phyloP scores from a whole-genome alignment of 192 early-diverging fungal genomes.

The Haplosporangium gracile region DNA sequence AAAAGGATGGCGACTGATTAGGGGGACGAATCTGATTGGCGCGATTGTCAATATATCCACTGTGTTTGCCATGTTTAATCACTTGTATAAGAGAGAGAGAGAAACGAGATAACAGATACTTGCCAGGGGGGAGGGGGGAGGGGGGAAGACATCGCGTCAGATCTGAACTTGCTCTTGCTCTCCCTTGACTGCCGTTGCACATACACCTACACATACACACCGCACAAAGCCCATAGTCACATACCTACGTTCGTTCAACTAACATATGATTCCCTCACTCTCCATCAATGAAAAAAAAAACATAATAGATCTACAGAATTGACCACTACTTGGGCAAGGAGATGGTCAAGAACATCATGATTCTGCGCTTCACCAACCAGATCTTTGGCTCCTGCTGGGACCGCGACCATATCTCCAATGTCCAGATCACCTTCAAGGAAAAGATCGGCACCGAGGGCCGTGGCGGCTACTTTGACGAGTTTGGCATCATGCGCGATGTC shows the following conservation, averaged over 20 bases:
- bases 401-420: slow-evolving; percentile 84
- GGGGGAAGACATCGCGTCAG: too few species aligned
- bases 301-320: slow-evolving; percentile 85
- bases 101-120: not conserved
- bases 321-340: slow-evolving; percentile 99
- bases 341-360: slow-evolving; percentile 96
- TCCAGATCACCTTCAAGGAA: slow-evolving; percentile 98
- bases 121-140: too few species aligned
- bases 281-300: too few species aligned
- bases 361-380: slow-evolving; percentile 89
- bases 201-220: too few species aligned
- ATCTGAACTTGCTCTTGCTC: too few species aligned
- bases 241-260: too few species aligned
- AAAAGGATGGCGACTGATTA: slow-evolving; percentile 36
- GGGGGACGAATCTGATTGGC: slow-evolving; percentile 51
- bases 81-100: not conserved
- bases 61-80: not conserved
- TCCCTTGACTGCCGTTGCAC: too few species aligned
- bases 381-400: slow-evolving; percentile 93
- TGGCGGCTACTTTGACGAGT: slow-evolving; percentile 98
- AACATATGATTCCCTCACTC: too few species aligned
- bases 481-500: slow-evolving; percentile 95
- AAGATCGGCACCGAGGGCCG: slow-evolving; percentile 96
- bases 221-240: too few species aligned
- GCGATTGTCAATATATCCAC: slow-evolving; percentile 19